Evolutionary conservation across 192 early-diverging fungal species (phyloP).

Genomic region (Phycomyces blakesleeanus): DNA sequence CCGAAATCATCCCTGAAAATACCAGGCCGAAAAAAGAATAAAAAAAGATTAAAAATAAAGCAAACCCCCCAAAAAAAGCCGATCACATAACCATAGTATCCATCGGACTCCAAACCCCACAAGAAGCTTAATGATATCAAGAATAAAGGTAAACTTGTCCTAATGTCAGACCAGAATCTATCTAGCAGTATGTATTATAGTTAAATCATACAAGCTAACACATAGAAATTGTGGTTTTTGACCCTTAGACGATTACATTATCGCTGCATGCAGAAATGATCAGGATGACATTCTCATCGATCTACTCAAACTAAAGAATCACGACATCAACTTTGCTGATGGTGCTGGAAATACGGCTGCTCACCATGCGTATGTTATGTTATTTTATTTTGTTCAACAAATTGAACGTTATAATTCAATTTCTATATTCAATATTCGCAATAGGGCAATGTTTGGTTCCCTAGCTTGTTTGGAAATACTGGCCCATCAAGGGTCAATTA

Average conservation of each 20-base stretch:
- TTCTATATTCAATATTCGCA: neutral
- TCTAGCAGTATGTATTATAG: neutral
- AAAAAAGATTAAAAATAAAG: too few relatives aligned
- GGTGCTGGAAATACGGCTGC: slow-evolving; percentile 62
- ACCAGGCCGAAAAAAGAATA: too few relatives aligned
- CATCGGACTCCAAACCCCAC: too few relatives aligned
- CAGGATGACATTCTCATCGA: slow-evolving; percentile 61
- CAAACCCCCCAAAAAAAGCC: too few relatives aligned
- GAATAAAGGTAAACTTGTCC: too few relatives aligned
- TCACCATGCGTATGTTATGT: slow-evolving; percentile 64
- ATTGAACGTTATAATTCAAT: neutral
- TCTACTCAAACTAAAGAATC: slow-evolving; percentile 45
- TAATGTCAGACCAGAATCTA: neutral
- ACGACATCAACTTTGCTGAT: slow-evolving; percentile 61
- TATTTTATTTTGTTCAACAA: too few relatives aligned
- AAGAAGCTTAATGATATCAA: too few relatives aligned
- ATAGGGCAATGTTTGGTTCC: slow-evolving; percentile 50
- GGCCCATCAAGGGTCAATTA: slow-evolving; percentile 43
- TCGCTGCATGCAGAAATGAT: slow-evolving; percentile 69
- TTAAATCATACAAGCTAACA: neutral
- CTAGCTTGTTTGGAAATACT: slow-evolving; percentile 60
- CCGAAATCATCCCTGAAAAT: too few relatives aligned
- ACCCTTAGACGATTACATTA: slow-evolving; percentile 60
- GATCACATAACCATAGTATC: too few relatives aligned
- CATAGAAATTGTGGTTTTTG: neutral